Conservation (phyloP, 148 eudicot species). For the Tetragonia tetragonoides region DNA sequence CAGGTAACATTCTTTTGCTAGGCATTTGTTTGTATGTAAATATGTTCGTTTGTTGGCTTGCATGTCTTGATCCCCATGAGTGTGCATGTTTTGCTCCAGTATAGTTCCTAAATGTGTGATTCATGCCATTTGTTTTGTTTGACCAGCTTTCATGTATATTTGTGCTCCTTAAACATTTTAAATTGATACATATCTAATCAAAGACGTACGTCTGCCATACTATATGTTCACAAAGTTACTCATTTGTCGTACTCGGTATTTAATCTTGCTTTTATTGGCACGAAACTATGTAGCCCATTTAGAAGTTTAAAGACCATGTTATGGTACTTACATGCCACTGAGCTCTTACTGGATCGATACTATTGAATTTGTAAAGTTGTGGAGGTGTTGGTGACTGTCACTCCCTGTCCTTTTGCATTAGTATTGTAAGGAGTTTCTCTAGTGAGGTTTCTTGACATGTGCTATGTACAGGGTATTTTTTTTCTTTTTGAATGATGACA, state of each 20-base stretch:
- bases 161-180: not conserved
- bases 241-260: not conserved
- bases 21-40: not conserved
- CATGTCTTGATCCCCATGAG: not conserved
- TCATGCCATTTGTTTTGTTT: not conserved
- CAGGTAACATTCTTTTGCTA: slow-evolving; percentile 44
- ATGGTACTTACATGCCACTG: too few relatives aligned
- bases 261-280: too few relatives aligned
- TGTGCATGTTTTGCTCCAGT: not conserved
- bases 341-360: too few relatives aligned
- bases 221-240: not conserved
- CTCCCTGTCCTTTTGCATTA: too few relatives aligned
- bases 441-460: not conserved
- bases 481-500: not conserved
- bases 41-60: not conserved
- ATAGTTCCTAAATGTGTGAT: not conserved
- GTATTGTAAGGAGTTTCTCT: not conserved
- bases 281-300: not conserved
- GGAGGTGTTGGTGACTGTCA: too few relatives aligned
- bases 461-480: not conserved
- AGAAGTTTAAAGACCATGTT: not conserved
- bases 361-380: too few relatives aligned
- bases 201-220: not conserved
- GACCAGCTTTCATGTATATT: not conserved
- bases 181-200: not conserved